Evolutionary conservation across 2,329 filamentous ascomycete genomes (phyloP).

Genomic region (Septoria linicola): DNA sequence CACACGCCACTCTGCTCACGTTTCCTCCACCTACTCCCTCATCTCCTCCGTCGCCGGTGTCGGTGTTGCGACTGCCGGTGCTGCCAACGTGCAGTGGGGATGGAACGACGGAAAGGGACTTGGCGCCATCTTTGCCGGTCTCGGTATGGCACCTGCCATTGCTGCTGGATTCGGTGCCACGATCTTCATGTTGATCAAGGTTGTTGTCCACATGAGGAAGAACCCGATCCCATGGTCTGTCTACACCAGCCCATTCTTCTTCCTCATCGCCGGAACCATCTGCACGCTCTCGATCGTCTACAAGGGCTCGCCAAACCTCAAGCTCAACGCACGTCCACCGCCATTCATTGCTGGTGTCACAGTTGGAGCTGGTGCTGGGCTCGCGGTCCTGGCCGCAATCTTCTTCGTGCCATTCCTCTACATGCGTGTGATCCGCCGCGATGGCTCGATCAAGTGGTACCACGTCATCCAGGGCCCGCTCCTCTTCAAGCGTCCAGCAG

Average conservation of each 20-base stretch:
- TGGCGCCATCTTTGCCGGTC: constrained; percentile 45
- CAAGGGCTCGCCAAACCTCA: constrained; percentile 45
- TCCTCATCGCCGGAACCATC: constrained; percentile 50
- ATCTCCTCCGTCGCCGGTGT: constrained; percentile 61
- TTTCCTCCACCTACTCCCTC: constrained; percentile 62
- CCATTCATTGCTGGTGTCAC: constrained; percentile 55
- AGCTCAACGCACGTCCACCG: constrained; percentile 46
- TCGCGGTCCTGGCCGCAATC: constrained; percentile 44
- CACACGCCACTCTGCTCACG: constrained; percentile 56
- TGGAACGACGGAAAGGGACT: constrained; percentile 47
- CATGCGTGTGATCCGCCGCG: constrained; percentile 35
- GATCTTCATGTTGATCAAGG: constrained; percentile 53
- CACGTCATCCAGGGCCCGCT: constrained; percentile 39
- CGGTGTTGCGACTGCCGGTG: constrained; percentile 56
- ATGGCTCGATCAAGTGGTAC: constrained; percentile 36
- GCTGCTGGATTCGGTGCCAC: constrained; percentile 50
- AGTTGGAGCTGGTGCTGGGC: constrained; percentile 39
- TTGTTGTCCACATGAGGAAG: constrained; percentile 50
- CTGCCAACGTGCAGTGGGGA: constrained; percentile 41
- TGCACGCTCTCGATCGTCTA: constrained; percentile 61
- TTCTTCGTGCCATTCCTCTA: constrained; percentile 42
- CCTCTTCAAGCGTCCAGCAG: constrained; percentile 53
- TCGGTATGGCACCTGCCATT: constrained; percentile 52
- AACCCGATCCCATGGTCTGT: constrained; percentile 53
- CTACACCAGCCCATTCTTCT: constrained; percentile 51